Base-by-base conservation (phyloP, 768 basidiomycete genomes). In the Amanita exitialis region DNA sequence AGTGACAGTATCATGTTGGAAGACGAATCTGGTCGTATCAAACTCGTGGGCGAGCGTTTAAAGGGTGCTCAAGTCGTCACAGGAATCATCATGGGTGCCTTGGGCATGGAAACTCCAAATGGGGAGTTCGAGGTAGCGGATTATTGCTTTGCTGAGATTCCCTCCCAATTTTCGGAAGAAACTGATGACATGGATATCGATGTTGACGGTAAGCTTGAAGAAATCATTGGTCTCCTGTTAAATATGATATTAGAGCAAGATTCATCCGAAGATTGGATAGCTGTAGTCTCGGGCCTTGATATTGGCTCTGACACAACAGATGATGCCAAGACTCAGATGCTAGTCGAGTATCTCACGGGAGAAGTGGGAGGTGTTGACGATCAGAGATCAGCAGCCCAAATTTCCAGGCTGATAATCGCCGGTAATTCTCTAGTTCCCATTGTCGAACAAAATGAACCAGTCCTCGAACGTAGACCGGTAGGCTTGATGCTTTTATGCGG, bases 71-170 rank as follows among this genome's bases (percentile, higher is more conserved):
- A 70, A 42, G 69, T 96, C 15, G 90, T 97, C 4, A 98, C 95
- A 7, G 95, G 96, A 1, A 80, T 97, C 21, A 90, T 98, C 58
- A 74, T 92, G 51, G 91, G 86, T 20, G 91, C 80, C 0, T 76
- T 99, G 16, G 96, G 96, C 7, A 83, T 88, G 62, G 96, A 98
- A 65, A 96, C 90, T 0, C 72, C 79, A 2, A 73, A 73, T 28
- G 96, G 96, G 5, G 92, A 96, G 54, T 99, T 98, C 59, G 90
- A 97, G 63, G 93, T 94, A 6, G 76, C 89, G 18, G 95, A 98
- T 65, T 65, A 87, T 7, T 94, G 92, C 65, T 87, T 77, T 59
- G 76, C 93, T 3, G 94, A 83, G 0, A 71, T 95, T 68, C 85
- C 95, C 8, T 81, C 83, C 2, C 82, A 88, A 56, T 57, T 64